phyloP scores from a whole-genome alignment of 2,329 filamentous ascomycete species.

The Nothophaeocryptopus gaeumannii region DNA sequence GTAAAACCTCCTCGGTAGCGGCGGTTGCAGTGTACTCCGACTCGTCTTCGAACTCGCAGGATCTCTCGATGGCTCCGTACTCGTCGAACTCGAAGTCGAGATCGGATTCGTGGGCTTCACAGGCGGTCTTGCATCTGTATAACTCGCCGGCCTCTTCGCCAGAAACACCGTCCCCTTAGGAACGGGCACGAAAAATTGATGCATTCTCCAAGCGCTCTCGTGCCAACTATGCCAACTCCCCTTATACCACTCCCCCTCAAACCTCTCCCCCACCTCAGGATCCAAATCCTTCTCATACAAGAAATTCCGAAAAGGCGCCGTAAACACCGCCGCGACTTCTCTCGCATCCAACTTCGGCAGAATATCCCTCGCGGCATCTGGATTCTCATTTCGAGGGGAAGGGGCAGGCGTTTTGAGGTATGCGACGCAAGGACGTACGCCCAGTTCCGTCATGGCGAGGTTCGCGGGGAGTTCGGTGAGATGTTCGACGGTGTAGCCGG shows the following conservation, averaged over 20 bases:
- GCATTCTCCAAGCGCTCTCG: conserved; percentile 74
- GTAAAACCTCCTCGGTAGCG: conserved; percentile 31
- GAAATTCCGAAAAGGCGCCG: conserved; percentile 83
- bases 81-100: conserved; percentile 3
- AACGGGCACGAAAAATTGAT: conserved; percentile 88
- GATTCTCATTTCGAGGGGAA: conserved; percentile 63
- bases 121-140: conserved; percentile 20
- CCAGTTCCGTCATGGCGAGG: conserved; percentile 51
- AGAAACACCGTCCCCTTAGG: conserved; percentile 61
- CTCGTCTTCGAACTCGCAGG: conserved; percentile 11
- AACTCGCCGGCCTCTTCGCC: conserved; percentile 25
- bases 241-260: conserved; percentile 71
- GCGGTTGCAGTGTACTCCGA: conserved; percentile 26
- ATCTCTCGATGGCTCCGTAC: conserved; percentile 1
- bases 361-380: conserved; percentile 41
- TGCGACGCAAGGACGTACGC: conserved; percentile 51
- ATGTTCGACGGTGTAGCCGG: conserved; percentile 80
- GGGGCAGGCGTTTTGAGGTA: conserved; percentile 53
- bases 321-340: conserved; percentile 93
- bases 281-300: conserved; percentile 60
- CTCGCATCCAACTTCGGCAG: conserved; percentile 75
- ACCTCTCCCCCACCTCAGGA: conserved; percentile 29
- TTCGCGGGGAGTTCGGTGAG: conserved; percentile 73
- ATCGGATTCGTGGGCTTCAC: conserved; percentile 8
- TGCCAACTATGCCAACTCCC: conserved; percentile 81